Conservation (phyloP, 495 filamentous ascomycete genomes). For the Tuber magnatum region DNA sequence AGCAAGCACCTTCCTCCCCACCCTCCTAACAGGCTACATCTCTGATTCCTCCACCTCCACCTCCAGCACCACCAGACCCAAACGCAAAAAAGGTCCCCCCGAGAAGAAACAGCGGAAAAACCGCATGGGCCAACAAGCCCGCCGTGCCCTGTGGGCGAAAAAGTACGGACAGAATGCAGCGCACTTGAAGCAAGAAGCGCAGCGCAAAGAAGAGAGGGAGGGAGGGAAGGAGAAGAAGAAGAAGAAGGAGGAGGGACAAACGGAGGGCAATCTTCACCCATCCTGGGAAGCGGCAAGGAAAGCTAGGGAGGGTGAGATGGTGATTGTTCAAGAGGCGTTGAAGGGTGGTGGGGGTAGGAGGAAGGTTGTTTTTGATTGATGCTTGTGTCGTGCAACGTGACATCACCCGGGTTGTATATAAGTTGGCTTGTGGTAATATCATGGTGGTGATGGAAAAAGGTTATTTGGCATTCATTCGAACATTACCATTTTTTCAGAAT, state of each 20-base stretch:
- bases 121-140: constrained; percentile 77
- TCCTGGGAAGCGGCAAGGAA: constrained; percentile 87
- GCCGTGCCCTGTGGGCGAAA: constrained; percentile 83
- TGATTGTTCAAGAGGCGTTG: constrained; percentile 52
- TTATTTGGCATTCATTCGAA: not conserved
- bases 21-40: constrained; percentile 83
- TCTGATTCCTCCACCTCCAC: constrained; percentile 69
- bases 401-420: not conserved
- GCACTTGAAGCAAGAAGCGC: constrained; percentile 53
- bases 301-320: constrained; percentile 61
- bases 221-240: constrained; percentile 43
- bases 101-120: constrained; percentile 57
- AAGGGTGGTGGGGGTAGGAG: constrained; percentile 50
- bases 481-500: not conserved
- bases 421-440: not conserved
- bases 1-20: constrained; percentile 73
- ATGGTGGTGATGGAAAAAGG: not conserved
- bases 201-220: constrained; percentile 44
- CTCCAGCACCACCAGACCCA: constrained; percentile 43
- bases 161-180: constrained; percentile 74
- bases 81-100: constrained; percentile 23
- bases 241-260: constrained; percentile 35
- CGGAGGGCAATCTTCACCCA: constrained; percentile 65
- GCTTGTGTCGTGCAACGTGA: not conserved
- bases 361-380: constrained; percentile 83